Percentiles rank a stretch among this genome's conserved stretches.
These are phyloP conservation scores for Eucalyptus curtisii DNA, from an alignment of 345 rosid species.

Conservation along the genomic window DNA sequence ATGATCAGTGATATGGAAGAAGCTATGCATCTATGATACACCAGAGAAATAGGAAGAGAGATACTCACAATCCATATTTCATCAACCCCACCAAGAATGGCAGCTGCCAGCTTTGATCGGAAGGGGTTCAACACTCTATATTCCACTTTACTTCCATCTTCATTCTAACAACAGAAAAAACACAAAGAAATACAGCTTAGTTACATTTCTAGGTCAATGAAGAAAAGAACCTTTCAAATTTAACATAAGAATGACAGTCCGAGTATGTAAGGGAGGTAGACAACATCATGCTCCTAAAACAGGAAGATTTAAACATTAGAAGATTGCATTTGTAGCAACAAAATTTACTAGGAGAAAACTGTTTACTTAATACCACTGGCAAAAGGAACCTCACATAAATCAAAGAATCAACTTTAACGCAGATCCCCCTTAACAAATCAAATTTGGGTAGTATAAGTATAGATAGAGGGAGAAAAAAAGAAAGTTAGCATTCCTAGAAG, in stretches of 20 bases:
- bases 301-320: neutral
- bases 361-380: neutral
- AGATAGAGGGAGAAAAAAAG: neutral
- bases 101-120: constrained; percentile 96
- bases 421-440: neutral
- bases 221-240: neutral
- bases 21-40: neutral
- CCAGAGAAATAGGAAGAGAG: neutral
- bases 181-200: neutral
- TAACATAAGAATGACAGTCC: neutral
- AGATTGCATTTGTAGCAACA: neutral
- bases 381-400: neutral
- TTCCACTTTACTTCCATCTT: constrained; percentile 87
- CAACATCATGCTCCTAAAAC: neutral
- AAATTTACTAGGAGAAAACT: neutral
- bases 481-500: neutral
- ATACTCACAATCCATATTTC: constrained; percentile 78
- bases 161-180: constrained; percentile 17
- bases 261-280: neutral
- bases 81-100: constrained; percentile 97
- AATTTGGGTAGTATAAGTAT: neutral
- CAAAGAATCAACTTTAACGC: neutral
- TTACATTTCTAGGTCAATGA: neutral
- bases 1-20: neutral
- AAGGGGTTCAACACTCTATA: constrained; percentile 96